Percentiles rank a stretch among this genome's conserved stretches.
These are phyloP conservation scores for Talaromyces funiculosus DNA, from an alignment of 2,329 filamentous ascomycete genomes.

Conservation along the genomic window DNA sequence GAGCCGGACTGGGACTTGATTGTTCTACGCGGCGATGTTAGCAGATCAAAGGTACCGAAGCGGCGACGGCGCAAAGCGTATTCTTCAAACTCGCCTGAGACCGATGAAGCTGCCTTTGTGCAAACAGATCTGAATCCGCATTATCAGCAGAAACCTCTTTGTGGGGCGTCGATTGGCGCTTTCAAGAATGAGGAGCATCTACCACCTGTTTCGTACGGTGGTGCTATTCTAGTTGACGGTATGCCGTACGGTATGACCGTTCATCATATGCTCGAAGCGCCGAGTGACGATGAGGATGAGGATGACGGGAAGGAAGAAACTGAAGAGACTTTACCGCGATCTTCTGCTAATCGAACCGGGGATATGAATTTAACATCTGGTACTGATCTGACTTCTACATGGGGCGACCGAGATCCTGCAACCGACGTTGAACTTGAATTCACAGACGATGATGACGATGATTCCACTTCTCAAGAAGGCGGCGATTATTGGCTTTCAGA, in stretches of 20 bases:
- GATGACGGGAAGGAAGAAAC: conserved; percentile 32
- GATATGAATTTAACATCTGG: conserved; percentile 19
- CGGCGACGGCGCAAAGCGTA: conserved; percentile 37
- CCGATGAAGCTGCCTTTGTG: conserved; percentile 23
- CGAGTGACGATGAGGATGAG: conserved; percentile 49
- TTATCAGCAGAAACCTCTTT: conserved; percentile 72
- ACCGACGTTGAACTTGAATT: conserved; percentile 45
- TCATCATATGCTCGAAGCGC: conserved; percentile 82
- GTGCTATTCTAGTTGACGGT: conserved; percentile 76
- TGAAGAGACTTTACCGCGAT: conserved; percentile 35
- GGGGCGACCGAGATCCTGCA: conserved; percentile 36
- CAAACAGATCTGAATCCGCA: conserved; percentile 55
- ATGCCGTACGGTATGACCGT: conserved; percentile 91
- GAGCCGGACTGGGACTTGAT: conserved; percentile 55
- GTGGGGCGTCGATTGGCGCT: conserved; percentile 88
- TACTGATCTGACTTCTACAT: conserved; percentile 32
- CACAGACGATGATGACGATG: conserved; percentile 50
- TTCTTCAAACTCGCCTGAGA: conserved; percentile 23
- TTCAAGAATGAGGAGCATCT: conserved; percentile 80
- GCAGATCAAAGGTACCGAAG: conserved; percentile 48
- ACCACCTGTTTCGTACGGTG: conserved; percentile 85
- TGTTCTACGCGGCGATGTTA: conserved; percentile 55
- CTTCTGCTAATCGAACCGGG: conserved; percentile 38
- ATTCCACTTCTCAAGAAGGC: conserved; percentile 31
- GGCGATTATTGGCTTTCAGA: conserved; percentile 43